A percentile compares a stretch with the other conserved stretches of the same genome.
phyloP scores from a whole-genome alignment of 345 rosid genomes.

The sweet orange (Citrus sinensis) region DNA sequence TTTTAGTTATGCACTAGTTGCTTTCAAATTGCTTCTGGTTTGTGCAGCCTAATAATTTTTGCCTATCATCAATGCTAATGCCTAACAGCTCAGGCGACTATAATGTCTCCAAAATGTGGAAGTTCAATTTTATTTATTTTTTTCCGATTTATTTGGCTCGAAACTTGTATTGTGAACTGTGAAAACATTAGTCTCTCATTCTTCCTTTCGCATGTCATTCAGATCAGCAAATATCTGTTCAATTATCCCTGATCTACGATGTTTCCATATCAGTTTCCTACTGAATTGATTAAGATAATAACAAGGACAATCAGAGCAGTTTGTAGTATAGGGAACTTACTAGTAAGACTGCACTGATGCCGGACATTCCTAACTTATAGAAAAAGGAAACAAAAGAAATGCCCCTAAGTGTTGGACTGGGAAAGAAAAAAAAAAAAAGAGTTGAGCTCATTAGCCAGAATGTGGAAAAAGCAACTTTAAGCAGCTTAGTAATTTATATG shows the following conservation, averaged over 20 bases:
- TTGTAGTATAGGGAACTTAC: constrained; percentile 21
- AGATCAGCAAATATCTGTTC: not conserved
- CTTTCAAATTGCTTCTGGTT: not conserved
- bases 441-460: constrained; percentile 2
- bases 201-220: not conserved
- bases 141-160: not conserved
- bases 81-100: not conserved
- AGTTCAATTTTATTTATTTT: not conserved
- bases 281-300: not conserved
- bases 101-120: not conserved
- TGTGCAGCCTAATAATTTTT: not conserved
- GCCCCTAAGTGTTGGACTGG: constrained; percentile 45
- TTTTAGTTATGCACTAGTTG: not conserved
- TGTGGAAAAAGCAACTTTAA: not conserved
- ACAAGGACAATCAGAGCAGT: not conserved
- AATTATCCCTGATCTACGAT: not conserved
- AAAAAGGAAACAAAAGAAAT: constrained; percentile 50
- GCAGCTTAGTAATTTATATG: not conserved
- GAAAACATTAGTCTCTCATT: not conserved
- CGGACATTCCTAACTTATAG: constrained; percentile 56
- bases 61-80: not conserved
- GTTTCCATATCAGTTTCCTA: not conserved
- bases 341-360: constrained; percentile 42
- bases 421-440: constrained; percentile 24
- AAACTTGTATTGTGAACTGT: not conserved